Conservation (phyloP, 108 stramenopile species). For the Parietichytrium sp. region DNA sequence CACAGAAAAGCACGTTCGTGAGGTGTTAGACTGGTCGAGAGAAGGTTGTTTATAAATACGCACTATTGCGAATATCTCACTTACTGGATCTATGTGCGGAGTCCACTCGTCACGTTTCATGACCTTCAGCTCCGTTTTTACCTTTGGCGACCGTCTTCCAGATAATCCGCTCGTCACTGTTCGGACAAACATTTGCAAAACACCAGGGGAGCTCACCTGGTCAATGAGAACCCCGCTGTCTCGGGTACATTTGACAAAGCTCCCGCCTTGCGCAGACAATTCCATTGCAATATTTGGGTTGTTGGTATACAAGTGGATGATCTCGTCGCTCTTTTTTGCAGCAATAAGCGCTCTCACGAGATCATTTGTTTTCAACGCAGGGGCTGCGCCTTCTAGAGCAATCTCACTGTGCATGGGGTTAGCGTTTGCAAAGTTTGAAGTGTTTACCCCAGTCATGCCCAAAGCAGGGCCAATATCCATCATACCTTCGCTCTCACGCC, state of each 20-base stretch:
- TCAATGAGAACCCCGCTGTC: not conserved
- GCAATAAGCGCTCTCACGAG: not conserved
- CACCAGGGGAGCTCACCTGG: not conserved
- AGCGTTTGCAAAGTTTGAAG: no score
- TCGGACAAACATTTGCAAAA: not conserved
- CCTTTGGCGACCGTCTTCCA: not conserved
- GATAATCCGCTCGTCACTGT: not conserved
- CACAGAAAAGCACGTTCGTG: no score
- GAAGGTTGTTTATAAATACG: no score
- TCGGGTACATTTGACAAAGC: not conserved
- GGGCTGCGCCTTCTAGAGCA: no score
- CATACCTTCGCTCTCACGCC: no score
- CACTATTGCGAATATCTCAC: no score
- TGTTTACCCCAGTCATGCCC: no score
- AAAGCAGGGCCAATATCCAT: no score
- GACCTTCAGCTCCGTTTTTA: not conserved
- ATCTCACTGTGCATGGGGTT: no score
- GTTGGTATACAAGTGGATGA: not conserved
- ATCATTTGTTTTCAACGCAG: no score
- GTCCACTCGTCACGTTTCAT: constrained; percentile 32
- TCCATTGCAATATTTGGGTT: not conserved
- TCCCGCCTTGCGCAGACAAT: not conserved
- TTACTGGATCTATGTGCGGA: not conserved
- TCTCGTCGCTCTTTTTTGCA: not conserved
- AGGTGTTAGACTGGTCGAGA: no score